Percentiles rank a stretch among this genome's conserved stretches.
Evolutionary conservation across 108 stramenopile species (phyloP).

Genomic region (Nitzschia palea): DNA sequence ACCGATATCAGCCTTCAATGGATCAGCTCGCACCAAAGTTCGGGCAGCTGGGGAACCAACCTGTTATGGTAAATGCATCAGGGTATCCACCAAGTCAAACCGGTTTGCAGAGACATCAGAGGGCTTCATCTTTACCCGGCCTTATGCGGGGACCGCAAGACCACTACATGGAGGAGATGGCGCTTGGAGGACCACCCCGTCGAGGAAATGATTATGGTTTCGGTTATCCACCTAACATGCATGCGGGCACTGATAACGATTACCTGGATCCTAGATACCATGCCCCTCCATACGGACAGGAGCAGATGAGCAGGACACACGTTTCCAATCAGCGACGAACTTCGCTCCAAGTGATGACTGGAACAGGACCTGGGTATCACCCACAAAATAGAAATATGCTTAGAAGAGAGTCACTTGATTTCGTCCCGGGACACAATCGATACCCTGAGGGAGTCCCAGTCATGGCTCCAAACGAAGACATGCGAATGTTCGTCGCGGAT

Average conservation of each 20-base stretch:
- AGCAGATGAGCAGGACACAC: neutral
- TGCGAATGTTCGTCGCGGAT: constrained; percentile 15
- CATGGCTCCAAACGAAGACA: constrained; percentile 18
- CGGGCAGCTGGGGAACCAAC: constrained; percentile 7
- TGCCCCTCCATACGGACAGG: neutral
- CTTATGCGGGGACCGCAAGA: constrained; percentile 10
- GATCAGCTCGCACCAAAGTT: constrained; percentile 9
- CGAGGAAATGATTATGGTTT: constrained; percentile 14
- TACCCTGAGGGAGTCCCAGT: constrained; percentile 11
- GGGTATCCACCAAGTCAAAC: neutral
- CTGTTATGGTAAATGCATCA: neutral
- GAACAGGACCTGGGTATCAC: neutral
- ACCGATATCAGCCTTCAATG: constrained; percentile 2
- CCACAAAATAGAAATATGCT: neutral
- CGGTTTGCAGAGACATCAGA: constrained; percentile 16
- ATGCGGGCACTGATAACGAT: neutral
- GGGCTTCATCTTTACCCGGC: constrained; percentile 18
- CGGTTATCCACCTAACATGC: neutral
- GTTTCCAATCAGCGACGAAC: constrained; percentile 1
- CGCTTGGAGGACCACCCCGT: neutral
- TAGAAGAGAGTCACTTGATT: constrained; percentile 22
- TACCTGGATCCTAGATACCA: neutral
- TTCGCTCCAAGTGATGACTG: constrained; percentile 13
- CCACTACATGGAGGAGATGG: neutral
- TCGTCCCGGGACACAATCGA: constrained; percentile 25